Evolutionary conservation across 768 basidiomycete species (phyloP).

Genomic region (Lyophyllum semitale): DNA sequence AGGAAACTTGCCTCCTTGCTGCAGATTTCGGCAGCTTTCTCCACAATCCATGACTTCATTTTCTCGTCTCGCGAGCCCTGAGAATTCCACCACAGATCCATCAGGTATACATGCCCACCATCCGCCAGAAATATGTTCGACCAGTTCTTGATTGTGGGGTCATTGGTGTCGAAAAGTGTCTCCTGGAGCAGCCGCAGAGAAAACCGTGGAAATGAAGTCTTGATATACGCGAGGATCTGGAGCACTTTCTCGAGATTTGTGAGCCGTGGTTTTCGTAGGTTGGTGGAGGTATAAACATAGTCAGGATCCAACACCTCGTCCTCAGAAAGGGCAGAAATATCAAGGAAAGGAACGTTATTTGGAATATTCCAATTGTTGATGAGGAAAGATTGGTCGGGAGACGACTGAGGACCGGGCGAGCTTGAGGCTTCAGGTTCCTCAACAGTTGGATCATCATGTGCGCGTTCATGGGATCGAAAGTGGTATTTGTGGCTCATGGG

Average conservation of each 20-base stretch:
- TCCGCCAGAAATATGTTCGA: background rate
- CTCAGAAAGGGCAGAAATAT: background rate
- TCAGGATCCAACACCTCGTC: background rate
- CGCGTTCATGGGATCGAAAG: no score
- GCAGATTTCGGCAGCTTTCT: background rate
- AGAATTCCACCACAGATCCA: background rate
- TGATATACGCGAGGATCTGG: background rate
- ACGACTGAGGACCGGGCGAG: background rate
- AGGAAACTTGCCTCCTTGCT: background rate
- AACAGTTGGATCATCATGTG: background rate
- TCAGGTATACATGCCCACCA: background rate
- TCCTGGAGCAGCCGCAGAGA: background rate
- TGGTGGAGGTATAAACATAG: background rate
- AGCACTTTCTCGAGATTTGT: background rate
- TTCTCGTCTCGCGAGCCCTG: background rate
- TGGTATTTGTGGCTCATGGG: background rate
- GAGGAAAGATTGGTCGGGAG: background rate
- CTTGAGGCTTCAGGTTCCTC: background rate
- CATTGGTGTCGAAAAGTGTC: background rate
- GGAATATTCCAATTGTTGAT: background rate
- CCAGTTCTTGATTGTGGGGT: background rate
- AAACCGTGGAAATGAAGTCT: background rate
- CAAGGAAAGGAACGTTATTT: background rate
- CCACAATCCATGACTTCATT: background rate
- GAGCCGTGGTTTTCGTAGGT: background rate